Evolutionary conservation across 108 stramenopile genomes (phyloP), one percentile per base, ranked within the genome.

Genomic region (Epithemia pelagica): DNA sequence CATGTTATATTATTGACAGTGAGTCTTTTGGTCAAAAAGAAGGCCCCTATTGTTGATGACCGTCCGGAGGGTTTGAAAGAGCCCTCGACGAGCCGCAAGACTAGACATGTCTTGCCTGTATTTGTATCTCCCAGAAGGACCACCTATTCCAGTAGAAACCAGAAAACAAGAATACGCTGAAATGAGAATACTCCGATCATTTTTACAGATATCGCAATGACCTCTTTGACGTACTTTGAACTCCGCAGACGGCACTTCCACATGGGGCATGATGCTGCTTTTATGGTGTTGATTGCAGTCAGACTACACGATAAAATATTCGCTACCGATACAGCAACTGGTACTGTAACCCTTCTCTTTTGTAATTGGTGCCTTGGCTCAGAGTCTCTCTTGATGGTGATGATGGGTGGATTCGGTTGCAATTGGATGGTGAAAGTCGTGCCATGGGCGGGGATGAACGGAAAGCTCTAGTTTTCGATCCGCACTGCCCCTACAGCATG

Each of bases 31-130:
- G 92, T 90, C n/a, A 90, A 71, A 51, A 93, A 93, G 60, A 68
- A 77, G 46, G 87, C 89, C 21, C 84, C 86, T 7, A 90, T 69
- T 2, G 89, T 89, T 28, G 88, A 54, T 26, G 67, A 68, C 15
- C 86, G 80, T 15, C 73, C 75, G 23, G 73, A 57, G 53, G 86
- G 82, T 20, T 86, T 73, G 65, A 87, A 93, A 33, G 80, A 88
- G 1, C 92, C 92, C 66, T 93, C 89, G 31, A 83, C 86, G 74
- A 93, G 90, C 33, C 92, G 83, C 22, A 89, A 77, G 20, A 90
- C 87, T 30, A 93, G 74, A 29, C 82, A 86, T 22, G 92, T 86
- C 75, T 93, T 93, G 37, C 92, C 92, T 32, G 82, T 80, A 60
- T 82, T 78, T 54, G 89, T 78, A 68, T 90, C 85, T 52, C 92